These are phyloP conservation scores for Podila minutissima DNA, from an alignment of 192 early-diverging fungal genomes.

Conservation along the genomic window DNA sequence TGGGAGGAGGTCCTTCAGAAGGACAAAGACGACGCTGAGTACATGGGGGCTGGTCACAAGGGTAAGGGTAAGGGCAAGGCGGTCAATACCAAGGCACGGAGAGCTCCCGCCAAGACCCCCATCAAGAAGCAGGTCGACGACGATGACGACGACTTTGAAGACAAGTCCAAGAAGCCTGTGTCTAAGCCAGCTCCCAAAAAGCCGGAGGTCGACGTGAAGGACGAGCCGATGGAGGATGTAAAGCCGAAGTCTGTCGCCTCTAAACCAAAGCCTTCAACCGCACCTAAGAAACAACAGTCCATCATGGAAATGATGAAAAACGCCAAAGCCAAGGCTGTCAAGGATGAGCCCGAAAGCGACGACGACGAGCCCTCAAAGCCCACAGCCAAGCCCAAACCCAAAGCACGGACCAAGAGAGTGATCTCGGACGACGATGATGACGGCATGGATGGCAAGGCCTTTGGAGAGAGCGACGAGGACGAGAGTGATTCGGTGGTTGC, in stretches of 20 bases:
- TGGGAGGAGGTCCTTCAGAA: conserved; percentile 71
- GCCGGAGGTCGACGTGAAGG: conserved; percentile 46
- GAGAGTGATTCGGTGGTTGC: conserved; percentile 22
- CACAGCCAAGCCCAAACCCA: not conserved
- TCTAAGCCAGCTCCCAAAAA: conserved; percentile 31
- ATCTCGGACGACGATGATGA: conserved; percentile 21
- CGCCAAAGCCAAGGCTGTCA: conserved; percentile 11
- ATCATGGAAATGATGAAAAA: conserved; percentile 46
- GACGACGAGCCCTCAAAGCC: conserved; percentile 8
- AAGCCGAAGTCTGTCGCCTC: not conserved
- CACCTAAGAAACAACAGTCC: conserved; percentile 42
- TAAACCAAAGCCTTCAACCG: not conserved
- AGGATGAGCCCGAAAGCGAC: conserved; percentile 10
- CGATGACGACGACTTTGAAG: conserved; percentile 52
- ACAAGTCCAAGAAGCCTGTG: conserved; percentile 37
- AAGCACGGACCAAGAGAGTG: conserved; percentile 17
- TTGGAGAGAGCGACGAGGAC: conserved; percentile 14
- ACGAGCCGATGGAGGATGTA: conserved; percentile 30
- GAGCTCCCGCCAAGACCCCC: conserved; percentile 22
- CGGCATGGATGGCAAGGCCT: conserved; percentile 14
- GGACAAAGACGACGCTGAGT: conserved; percentile 39
- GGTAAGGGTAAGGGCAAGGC: conserved; percentile 13
- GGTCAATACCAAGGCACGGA: conserved; percentile 17
- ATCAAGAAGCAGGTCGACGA: conserved; percentile 21
- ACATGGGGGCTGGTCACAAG: conserved; percentile 39